Conservation (phyloP, 352 stramenopile genomes). For the Phytopythium mirpurense region DNA sequence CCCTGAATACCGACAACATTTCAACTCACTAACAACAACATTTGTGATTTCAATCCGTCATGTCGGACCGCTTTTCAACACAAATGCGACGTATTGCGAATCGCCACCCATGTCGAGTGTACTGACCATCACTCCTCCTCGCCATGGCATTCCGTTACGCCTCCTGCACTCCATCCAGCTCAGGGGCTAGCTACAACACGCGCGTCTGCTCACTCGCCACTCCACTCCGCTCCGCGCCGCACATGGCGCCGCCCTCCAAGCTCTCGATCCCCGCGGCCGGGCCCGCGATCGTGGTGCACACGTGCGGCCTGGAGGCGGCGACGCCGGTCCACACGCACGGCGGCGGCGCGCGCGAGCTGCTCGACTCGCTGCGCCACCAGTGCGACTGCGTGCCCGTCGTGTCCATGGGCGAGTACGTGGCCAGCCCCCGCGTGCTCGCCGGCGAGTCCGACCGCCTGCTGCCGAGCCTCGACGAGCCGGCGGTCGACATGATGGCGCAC, state of each 20-base stretch:
- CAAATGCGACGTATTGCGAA: too few relatives aligned
- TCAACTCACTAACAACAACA: too few relatives aligned
- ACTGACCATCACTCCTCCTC: too few relatives aligned
- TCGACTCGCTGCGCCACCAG: slow-evolving; percentile 57
- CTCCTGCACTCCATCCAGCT: too few relatives aligned
- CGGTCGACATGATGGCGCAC: slow-evolving; percentile 11
- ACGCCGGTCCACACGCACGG: slow-evolving; percentile 31
- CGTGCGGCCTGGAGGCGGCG: slow-evolving; percentile 27
- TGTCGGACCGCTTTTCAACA: too few relatives aligned
- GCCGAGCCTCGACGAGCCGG: slow-evolving; percentile 17
- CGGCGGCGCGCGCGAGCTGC: slow-evolving; percentile 37
- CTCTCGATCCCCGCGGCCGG: background rate
- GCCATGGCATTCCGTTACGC: too few relatives aligned
- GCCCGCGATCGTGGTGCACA: slow-evolving; percentile 20
- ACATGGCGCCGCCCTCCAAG: background rate
- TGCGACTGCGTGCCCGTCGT: slow-evolving; percentile 49
- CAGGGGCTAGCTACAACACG: too few relatives aligned
- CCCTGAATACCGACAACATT: too few relatives aligned
- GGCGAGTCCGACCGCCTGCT: slow-evolving; percentile 20
- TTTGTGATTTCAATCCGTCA: too few relatives aligned
- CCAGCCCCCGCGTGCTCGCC: slow-evolving; percentile 28
- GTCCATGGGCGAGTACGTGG: slow-evolving; percentile 81
- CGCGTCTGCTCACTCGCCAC: background rate
- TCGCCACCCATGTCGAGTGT: too few relatives aligned
- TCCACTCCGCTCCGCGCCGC: background rate